phyloP scores from a whole-genome alignment of 2,329 filamentous ascomycete species.

The Beauveria rudraprayagi region DNA sequence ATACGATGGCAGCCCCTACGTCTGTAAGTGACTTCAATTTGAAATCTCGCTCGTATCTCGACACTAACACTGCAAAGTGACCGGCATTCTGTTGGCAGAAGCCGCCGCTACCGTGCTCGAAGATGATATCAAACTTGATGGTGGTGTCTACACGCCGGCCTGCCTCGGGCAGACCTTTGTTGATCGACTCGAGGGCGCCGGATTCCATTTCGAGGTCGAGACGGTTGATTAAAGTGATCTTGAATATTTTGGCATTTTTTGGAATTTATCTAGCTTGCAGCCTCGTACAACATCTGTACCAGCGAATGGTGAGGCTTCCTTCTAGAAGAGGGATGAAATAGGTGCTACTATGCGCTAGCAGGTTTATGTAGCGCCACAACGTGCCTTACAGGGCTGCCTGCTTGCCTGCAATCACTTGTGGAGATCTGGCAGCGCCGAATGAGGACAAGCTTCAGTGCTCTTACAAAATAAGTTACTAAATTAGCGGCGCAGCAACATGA shows the following conservation, averaged over 20 bases:
- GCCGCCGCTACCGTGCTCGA: constrained; percentile 58
- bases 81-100: constrained; percentile 54
- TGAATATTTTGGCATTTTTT: not conserved
- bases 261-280: not conserved
- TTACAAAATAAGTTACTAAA: not conserved
- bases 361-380: not conserved
- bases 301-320: not conserved
- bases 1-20: constrained; percentile 56
- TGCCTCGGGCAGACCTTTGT: constrained; percentile 61
- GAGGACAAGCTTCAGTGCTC: not conserved
- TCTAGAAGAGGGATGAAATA: not conserved
- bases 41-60: not conserved
- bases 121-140: constrained; percentile 51
- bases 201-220: constrained; percentile 54
- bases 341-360: not conserved
- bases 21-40: constrained; percentile 37
- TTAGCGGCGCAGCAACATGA: not conserved
- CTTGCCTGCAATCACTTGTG: not conserved
- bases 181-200: constrained; percentile 51
- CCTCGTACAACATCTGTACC: not conserved
- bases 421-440: constrained; percentile 1
- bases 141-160: constrained; percentile 65
- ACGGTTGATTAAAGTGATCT: constrained; percentile 12
- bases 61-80: constrained; percentile 41
- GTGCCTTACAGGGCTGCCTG: not conserved